Evolutionary conservation across 1,284 basidiomycete species (phyloP).

Genomic region (Waitea zeae): DNA sequence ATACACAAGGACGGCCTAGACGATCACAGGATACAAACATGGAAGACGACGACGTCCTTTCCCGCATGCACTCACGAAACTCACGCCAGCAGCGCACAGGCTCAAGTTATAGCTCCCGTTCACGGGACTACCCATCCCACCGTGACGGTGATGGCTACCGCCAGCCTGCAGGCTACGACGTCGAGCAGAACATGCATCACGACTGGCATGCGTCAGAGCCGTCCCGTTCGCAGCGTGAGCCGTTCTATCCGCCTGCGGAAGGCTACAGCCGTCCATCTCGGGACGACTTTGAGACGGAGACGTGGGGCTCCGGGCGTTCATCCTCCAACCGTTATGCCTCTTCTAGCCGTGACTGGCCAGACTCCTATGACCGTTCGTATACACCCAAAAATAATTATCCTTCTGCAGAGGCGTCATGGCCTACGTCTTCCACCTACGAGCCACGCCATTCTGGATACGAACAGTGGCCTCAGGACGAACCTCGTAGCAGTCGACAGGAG

Average conservation of each 20-base stretch:
- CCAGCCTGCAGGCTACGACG: not conserved
- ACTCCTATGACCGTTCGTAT: no score
- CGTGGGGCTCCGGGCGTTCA: no score
- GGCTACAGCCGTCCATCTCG: not conserved
- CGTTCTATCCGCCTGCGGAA: not conserved
- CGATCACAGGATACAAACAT: not conserved
- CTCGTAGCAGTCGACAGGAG: not conserved
- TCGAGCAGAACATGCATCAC: not conserved
- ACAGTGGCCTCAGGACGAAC: not conserved
- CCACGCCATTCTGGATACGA: not conserved
- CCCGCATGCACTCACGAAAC: no score
- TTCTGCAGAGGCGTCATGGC: no score
- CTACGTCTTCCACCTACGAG: constrained; percentile 5
- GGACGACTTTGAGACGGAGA: not conserved
- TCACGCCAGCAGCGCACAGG: no score
- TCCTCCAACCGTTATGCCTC: no score
- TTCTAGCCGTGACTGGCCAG: no score
- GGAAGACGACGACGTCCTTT: not conserved
- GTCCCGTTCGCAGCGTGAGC: not conserved
- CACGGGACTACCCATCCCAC: no score
- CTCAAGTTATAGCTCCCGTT: no score
- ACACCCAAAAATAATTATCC: no score
- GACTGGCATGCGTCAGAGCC: not conserved
- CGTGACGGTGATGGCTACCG: not conserved
- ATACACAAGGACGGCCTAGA: not conserved